Base-by-base conservation (phyloP, 768 basidiomycete genomes). In the Mycena olivaceomarginata region DNA sequence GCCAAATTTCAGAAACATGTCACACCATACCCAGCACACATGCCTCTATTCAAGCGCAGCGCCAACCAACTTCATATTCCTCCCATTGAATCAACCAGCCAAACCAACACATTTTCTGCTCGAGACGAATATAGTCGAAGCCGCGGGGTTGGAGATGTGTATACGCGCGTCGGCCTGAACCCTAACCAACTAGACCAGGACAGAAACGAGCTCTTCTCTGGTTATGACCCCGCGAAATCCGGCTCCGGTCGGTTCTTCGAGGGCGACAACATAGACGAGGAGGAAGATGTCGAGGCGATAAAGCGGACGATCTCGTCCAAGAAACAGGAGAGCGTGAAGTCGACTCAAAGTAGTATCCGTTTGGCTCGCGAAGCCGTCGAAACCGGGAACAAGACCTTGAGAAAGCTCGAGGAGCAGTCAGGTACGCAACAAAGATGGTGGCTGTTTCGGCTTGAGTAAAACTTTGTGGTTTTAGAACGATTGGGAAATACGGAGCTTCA, bases 291-390 rank as follows among this genome's bases (percentile, higher is more conserved):
- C 16, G 95, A 96, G 83, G 93, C 91, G 25, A 95, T 96, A 84
- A 95, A 95, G 85, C 91, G 93, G 81, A 91, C 93, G 83, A 93
- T 92, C 72, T 86, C 90, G 67, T 91, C 90, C 79, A 81, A 92
- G 77, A 96, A 96, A 86, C 94, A 95, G 84, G 94, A 95, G 80
- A 91, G 89, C 78, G 90, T 95, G 56, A 91, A 91, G 68, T 91
- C 92, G 25, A 93, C 94, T 2, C 86, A 95, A 75, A 95, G 95
- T 80, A 95, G 95, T 11, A 85, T 96, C 68, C 87, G 93, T 67
- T 90, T 96, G 79, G 95, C 94, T 48, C 86, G 91, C 43, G 94
- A 96, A 83, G 94, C 95, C 1, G 95, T 96, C 82, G 95, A 96
- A 85, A 94, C 94, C 13, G 95, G 93, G 12, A 84, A 92, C 66